Evolutionary conservation across 1,139 yeast genomes (phyloP).

Genomic region (Protomyces macrosporus): DNA sequence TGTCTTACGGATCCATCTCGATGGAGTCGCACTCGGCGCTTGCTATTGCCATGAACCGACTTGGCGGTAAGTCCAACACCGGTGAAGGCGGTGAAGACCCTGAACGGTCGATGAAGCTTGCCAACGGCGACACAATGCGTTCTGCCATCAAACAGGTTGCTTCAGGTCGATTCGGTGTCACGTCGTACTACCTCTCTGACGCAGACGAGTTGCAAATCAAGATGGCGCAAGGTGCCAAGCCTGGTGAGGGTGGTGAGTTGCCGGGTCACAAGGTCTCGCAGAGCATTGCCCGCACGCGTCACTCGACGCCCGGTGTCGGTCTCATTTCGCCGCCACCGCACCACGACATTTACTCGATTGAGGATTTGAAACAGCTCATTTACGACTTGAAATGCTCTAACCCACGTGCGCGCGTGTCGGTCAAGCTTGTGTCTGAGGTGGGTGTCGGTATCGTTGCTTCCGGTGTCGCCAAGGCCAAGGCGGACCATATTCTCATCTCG

Average conservation of each 20-base stretch:
- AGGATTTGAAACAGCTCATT: conserved; percentile 92
- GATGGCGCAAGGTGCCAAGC: conserved; percentile 99
- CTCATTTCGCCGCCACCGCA: conserved; percentile 97
- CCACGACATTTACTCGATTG: conserved; percentile 96
- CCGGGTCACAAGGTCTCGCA: conserved; percentile 91
- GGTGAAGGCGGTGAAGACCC: conserved; percentile 99
- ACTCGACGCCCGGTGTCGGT: conserved; percentile 95
- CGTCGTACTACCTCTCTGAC: conserved; percentile 87
- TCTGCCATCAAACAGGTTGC: conserved; percentile 97
- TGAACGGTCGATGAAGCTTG: conserved; percentile 68
- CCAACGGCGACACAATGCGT: conserved; percentile 94
- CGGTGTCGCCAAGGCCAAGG: conserved; percentile 98
- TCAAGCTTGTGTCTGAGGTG: conserved; percentile 91
- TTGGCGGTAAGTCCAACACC: conserved; percentile 95
- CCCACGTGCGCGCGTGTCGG: conserved; percentile 95
- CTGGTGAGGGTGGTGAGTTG: conserved; percentile 99
- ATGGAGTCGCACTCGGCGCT: conserved; percentile 97
- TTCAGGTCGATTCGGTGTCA: conserved; percentile 96
- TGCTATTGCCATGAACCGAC: conserved; percentile 97
- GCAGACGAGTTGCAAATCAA: conserved; percentile 97
- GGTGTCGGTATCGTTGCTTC: conserved; percentile 99
- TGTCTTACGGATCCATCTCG: conserved; percentile 97
- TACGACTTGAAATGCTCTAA: conserved; percentile 95
- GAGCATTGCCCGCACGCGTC: conserved; percentile 89
- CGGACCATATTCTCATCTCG: conserved; percentile 88